phyloP scores from a whole-genome alignment of 306 rosid species.

The Acmispon strigosus region DNA sequence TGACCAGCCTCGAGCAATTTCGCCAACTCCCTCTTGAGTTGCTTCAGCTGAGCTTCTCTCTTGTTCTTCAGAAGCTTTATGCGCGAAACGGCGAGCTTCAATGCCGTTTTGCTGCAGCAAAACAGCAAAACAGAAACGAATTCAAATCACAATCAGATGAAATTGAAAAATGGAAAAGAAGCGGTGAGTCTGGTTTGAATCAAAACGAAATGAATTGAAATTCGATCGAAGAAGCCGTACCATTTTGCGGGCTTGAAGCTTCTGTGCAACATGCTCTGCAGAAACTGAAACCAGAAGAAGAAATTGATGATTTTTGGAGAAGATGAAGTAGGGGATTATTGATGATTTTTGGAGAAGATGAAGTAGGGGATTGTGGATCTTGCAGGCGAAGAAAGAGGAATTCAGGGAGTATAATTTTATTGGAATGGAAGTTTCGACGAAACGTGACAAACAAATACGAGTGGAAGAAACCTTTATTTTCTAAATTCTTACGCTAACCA shows the following conservation, averaged over 20 bases:
- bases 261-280: conserved; percentile 27
- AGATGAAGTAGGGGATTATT: not conserved
- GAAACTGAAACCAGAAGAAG: not conserved
- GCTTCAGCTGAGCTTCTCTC: conserved; percentile 67
- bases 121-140: conserved; percentile 14
- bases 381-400: conserved; percentile 21
- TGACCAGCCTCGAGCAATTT: conserved; percentile 77
- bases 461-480: not conserved
- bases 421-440: conserved; percentile 8
- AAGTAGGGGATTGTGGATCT: conserved; percentile 7
- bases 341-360: not conserved
- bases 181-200: not conserved
- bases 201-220: not conserved
- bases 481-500: not conserved
- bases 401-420: not conserved
- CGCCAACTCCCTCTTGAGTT: conserved; percentile 72
- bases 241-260: conserved; percentile 50
- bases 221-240: conserved; percentile 1
- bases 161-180: not conserved
- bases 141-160: conserved; percentile 7
- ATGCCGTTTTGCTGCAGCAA: conserved; percentile 72
- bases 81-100: conserved; percentile 79
- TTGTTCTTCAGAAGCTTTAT: conserved; percentile 83
- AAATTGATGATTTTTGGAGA: not conserved
- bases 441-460: conserved; percentile 11